Evolutionary conservation across 1,284 basidiomycete species (phyloP), one percentile per base, ranked within the genome.

Genomic region (Melanopsichium pennsylvanicum): DNA sequence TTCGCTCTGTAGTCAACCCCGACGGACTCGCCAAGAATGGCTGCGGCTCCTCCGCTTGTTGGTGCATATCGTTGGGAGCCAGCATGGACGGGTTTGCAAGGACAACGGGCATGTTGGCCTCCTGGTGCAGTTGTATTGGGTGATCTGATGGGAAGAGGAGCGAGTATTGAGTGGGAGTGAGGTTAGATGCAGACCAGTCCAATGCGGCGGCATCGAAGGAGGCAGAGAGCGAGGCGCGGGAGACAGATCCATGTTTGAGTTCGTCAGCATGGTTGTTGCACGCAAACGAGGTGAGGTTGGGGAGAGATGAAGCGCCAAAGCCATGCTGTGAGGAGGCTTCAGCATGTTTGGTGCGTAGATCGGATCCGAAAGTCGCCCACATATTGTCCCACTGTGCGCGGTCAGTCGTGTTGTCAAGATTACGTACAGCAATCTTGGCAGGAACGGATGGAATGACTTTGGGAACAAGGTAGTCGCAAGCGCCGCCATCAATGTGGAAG

Each of bases 141-240:
- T 19, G 15, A 27, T n/a, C 23, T 18, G 34, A 15, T 5, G 47
- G 37, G 31, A 52, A 67, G 16, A 61, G 47, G 31, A 48, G 39
- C 45, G 57, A 55, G 35, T 68, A 62, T 26, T 58, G 58, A 15
- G 58, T 27, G 2, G 57, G 51, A 15, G 58, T 50, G 4, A 59
- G 9, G 47, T 55, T 35, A 31, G 45, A 41, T 3, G 46, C 18
- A 4, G 59, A 56, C 66, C 59, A 63, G 21, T 69, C 66, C 23
- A 69, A 50, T 3, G 66, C 66, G 5, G 50, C 66, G 2, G 55
- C 66, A 31, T 69, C 66, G 10, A 63, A 51, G 22, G 59, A 59
- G 1, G 49, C 43, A 16, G 47, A 32, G 5, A 50, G 46, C 22
- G 54, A 45, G 7, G 50, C 34, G 2, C 44, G 32, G 32, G 49